These are phyloP conservation scores for Leucocoprinus leucothites DNA, from an alignment of 768 basidiomycete genomes.

Conservation along the genomic window DNA sequence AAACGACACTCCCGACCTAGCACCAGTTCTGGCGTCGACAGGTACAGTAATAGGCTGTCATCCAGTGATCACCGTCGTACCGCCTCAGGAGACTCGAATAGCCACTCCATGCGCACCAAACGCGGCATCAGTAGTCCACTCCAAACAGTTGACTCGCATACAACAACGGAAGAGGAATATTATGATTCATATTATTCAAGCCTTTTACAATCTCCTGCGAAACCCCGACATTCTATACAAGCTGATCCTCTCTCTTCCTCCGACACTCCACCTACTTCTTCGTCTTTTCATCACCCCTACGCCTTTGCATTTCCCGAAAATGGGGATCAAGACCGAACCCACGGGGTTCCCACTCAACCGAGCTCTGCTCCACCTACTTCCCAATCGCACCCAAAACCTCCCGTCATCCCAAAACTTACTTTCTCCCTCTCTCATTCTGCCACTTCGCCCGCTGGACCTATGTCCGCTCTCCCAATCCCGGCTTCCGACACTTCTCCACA, in stretches of 20 bases:
- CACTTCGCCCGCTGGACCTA: slow-evolving; percentile 15
- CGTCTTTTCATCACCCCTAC: slow-evolving; percentile 45
- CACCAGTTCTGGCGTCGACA: background rate
- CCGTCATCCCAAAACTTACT: slow-evolving; percentile 10
- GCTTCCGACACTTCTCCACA: slow-evolving; percentile 9
- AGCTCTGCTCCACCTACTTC: slow-evolving; percentile 9
- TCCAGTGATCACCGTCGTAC: slow-evolving; percentile 7
- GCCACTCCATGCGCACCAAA: background rate
- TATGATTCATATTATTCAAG: slow-evolving; percentile 51
- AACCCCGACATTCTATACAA: slow-evolving; percentile 10
- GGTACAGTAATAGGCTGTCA: background rate
- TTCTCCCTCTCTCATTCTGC: slow-evolving; percentile 1
- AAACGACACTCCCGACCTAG: background rate
- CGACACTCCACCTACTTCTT: slow-evolving; percentile 18
- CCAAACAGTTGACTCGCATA: slow-evolving; percentile 16
- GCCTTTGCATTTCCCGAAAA: slow-evolving; percentile 35
- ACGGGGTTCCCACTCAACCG: background rate
- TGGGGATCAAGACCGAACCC: slow-evolving; percentile 6
- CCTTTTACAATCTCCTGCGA: slow-evolving; percentile 20
- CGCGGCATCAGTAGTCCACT: slow-evolving; percentile 9
- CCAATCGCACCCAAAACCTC: background rate
- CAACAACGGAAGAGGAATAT: slow-evolving; percentile 38
- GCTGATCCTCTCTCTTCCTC: slow-evolving; percentile 15
- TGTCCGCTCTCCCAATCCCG: slow-evolving; percentile 16
- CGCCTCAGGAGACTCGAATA: slow-evolving; percentile 4